phyloP scores from a whole-genome alignment of 768 basidiomycete genomes.

The Hericium coralloides region DNA sequence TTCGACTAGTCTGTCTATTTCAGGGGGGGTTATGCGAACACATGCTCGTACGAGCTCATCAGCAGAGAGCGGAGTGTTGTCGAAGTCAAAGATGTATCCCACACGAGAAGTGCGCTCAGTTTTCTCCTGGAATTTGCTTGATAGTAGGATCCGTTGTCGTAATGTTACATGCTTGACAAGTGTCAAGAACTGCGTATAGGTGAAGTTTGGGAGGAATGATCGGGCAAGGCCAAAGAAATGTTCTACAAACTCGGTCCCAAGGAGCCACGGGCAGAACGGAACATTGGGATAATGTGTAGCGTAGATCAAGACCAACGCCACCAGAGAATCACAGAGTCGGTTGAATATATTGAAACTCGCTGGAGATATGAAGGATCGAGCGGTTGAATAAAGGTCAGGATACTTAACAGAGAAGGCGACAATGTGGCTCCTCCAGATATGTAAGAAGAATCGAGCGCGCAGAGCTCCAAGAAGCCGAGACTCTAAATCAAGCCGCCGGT shows the following conservation, averaged over 20 bases:
- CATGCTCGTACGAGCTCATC: not conserved
- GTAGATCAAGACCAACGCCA: conserved; percentile 16
- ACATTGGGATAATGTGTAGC: conserved; percentile 12
- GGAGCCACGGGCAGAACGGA: conserved; percentile 19
- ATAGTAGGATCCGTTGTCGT: conserved; percentile 20
- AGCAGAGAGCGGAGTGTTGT: conserved; percentile 5
- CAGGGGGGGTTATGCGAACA: not conserved
- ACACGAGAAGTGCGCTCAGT: conserved; percentile 10
- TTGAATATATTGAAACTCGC: conserved; percentile 22
- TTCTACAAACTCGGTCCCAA: conserved; percentile 20
- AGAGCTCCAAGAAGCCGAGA: conserved; percentile 15
- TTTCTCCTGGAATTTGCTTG: conserved; percentile 12
- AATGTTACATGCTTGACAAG: conserved; percentile 20
- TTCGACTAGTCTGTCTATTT: not conserved
- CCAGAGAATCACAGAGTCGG: conserved; percentile 19
- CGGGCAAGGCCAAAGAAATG: conserved; percentile 22
- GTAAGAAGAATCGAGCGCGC: conserved; percentile 17
- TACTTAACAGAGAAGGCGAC: conserved; percentile 5
- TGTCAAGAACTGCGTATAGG: conserved; percentile 20
- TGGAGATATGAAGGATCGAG: conserved; percentile 18
- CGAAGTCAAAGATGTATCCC: conserved; percentile 18
- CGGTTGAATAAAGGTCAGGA: conserved; percentile 17
- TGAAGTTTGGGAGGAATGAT: conserved; percentile 21
- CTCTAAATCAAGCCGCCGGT: no score
- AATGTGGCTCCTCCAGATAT: conserved; percentile 15